phyloP scores from a whole-genome alignment of 345 rosid species.

The Camelina sativa region DNA sequence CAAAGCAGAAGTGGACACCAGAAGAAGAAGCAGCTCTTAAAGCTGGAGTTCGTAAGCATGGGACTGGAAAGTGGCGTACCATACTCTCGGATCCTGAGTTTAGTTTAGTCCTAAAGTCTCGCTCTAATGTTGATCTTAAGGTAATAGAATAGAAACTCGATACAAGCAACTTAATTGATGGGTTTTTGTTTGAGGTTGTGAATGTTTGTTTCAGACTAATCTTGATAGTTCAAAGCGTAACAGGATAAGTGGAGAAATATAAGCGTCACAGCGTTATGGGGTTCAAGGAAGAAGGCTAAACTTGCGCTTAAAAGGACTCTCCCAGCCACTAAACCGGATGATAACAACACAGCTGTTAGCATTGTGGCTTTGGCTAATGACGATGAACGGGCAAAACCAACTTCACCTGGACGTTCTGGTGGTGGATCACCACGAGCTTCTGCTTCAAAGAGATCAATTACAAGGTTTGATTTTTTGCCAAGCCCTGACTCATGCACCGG shows the following conservation, averaged over 20 bases:
- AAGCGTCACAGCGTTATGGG: constrained; percentile 91
- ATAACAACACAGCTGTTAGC: constrained; percentile 47
- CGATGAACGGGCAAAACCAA: constrained; percentile 58
- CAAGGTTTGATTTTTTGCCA: constrained; percentile 56
- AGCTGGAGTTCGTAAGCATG: constrained; percentile 93
- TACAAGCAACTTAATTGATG: not conserved
- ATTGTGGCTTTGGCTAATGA: constrained; percentile 50
- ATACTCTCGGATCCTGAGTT: constrained; percentile 94
- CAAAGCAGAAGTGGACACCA: constrained; percentile 99
- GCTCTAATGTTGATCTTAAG: constrained; percentile 99
- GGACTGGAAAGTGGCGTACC: constrained; percentile 98
- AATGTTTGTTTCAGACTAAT: constrained; percentile 20
- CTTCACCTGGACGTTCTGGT: constrained; percentile 60
- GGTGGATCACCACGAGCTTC: constrained; percentile 44
- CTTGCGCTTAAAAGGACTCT: constrained; percentile 69
- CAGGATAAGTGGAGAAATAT: constrained; percentile 99
- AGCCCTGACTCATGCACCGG: constrained; percentile 15
- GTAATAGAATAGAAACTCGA: constrained; percentile 38
- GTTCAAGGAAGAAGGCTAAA: constrained; percentile 88
- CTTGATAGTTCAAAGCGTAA: constrained; percentile 31
- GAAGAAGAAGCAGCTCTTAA: constrained; percentile 99
- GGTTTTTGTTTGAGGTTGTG: constrained; percentile 19
- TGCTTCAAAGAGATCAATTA: constrained; percentile 63
- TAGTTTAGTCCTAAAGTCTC: constrained; percentile 66
- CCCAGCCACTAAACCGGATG: constrained; percentile 55